Evolutionary conservation across 2,329 filamentous ascomycete genomes (phyloP).

Genomic region (Dactylellina leptospora): DNA sequence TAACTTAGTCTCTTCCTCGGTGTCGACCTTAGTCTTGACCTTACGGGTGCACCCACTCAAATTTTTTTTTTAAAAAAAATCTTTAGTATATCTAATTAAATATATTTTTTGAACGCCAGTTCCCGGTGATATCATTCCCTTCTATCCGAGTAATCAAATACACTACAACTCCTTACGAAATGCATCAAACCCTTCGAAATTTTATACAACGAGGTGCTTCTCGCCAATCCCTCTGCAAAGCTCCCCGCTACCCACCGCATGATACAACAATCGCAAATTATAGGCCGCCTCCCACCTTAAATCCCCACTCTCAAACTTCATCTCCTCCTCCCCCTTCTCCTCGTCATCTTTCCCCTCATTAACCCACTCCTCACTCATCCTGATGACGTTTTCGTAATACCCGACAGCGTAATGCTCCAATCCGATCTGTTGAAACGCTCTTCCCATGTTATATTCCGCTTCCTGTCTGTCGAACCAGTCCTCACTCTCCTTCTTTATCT

Average conservation of each 20-base stretch:
- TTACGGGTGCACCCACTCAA: background rate
- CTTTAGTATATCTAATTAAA: constrained; percentile 3
- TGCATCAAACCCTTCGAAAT: constrained; percentile 1
- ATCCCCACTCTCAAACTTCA: constrained; percentile 61
- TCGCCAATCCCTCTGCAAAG: constrained; percentile 71
- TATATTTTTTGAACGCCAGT: background rate
- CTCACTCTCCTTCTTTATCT: constrained; percentile 63
- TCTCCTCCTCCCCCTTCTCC: constrained; percentile 62
- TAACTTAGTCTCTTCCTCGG: no score
- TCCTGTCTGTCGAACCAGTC: constrained; percentile 68
- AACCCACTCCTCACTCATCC: constrained; percentile 62
- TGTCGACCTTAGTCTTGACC: background rate
- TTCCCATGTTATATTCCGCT: constrained; percentile 81
- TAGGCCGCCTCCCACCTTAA: constrained; percentile 77
- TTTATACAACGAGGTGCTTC: constrained; percentile 53
- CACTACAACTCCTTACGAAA: constrained; percentile 1
- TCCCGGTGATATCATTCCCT: background rate
- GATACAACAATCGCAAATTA: constrained; percentile 74
- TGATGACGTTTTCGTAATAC: constrained; percentile 72
- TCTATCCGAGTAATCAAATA: background rate
- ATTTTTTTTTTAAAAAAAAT: background rate
- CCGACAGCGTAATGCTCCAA: constrained; percentile 75
- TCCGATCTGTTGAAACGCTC: constrained; percentile 77
- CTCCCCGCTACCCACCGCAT: constrained; percentile 70
- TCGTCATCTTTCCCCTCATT: constrained; percentile 50